Conservation (phyloP, 768 basidiomycete species). For the Gloeostereum incarnatum region DNA sequence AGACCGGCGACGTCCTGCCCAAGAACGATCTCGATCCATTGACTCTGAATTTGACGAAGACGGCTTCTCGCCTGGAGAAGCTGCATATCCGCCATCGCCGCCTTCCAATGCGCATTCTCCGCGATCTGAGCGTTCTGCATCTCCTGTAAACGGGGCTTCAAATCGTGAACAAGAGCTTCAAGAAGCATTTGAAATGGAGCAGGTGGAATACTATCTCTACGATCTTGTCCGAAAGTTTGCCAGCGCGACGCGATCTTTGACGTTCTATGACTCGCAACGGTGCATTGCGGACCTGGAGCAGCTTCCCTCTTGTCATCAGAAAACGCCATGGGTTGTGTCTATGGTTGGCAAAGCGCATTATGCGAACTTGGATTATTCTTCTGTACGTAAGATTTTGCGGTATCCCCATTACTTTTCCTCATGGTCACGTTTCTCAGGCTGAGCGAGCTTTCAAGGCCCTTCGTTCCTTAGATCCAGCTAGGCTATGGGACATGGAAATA, state of each 20-base stretch:
- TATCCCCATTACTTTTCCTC: constrained; percentile 8
- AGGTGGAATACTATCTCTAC: constrained; percentile 80
- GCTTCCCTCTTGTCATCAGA: constrained; percentile 65
- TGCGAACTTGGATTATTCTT: constrained; percentile 81
- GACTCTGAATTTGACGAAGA: constrained; percentile 75
- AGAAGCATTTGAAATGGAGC: constrained; percentile 58
- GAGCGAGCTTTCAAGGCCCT: constrained; percentile 82
- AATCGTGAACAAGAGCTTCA: constrained; percentile 65
- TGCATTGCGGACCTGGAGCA: constrained; percentile 71
- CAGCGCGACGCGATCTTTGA: constrained; percentile 63
- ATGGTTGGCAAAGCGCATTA: constrained; percentile 85
- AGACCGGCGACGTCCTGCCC: constrained; percentile 52
- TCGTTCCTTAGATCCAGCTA: constrained; percentile 81
- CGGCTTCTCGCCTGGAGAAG: constrained; percentile 31
- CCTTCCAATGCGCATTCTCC: constrained; percentile 52
- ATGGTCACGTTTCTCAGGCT: constrained; percentile 45
- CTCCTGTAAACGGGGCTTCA: constrained; percentile 53
- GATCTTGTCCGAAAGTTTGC: constrained; percentile 77
- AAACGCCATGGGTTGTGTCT: constrained; percentile 68
- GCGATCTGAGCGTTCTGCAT: constrained; percentile 53
- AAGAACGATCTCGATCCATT: constrained; percentile 48
- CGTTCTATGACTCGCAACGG: constrained; percentile 65
- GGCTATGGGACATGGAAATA: constrained; percentile 88
- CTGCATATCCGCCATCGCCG: constrained; percentile 52
- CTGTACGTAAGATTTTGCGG: constrained; percentile 46